Conservation (phyloP, 148 eudicot species). For the Diospyros lotus region DNA sequence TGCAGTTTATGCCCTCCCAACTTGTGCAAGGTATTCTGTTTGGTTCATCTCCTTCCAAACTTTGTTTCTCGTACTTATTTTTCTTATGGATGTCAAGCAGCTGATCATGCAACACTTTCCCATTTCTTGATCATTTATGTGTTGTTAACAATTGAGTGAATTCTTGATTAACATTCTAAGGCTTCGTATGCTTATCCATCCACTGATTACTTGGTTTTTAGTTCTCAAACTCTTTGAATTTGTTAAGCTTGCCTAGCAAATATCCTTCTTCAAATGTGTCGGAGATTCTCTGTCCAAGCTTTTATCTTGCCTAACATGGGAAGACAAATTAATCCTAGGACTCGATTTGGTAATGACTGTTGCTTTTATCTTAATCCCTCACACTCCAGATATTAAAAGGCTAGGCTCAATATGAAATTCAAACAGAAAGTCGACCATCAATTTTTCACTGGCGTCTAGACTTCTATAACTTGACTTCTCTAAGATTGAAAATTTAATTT, state of each 20-base stretch:
- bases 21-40: conserved; percentile 70
- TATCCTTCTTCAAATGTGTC: not conserved
- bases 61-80: not conserved
- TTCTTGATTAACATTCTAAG: not conserved
- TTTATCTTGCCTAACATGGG: not conserved
- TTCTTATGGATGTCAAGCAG: not conserved
- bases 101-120: not conserved
- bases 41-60: not conserved
- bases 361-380: too few species aligned
- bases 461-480: not conserved
- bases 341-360: not conserved
- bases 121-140: not conserved
- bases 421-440: not conserved
- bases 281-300: not conserved
- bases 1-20: conserved; percentile 69
- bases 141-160: not conserved
- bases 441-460: not conserved
- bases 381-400: too few species aligned
- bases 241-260: not conserved
- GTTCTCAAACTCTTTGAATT: not conserved
- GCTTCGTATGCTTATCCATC: not conserved
- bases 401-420: not conserved
- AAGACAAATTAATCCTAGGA: too few species aligned
- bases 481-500: not conserved
- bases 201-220: not conserved